Evolutionary conservation across 345 rosid species (phyloP).

Genomic region (Jatropha curcas): DNA sequence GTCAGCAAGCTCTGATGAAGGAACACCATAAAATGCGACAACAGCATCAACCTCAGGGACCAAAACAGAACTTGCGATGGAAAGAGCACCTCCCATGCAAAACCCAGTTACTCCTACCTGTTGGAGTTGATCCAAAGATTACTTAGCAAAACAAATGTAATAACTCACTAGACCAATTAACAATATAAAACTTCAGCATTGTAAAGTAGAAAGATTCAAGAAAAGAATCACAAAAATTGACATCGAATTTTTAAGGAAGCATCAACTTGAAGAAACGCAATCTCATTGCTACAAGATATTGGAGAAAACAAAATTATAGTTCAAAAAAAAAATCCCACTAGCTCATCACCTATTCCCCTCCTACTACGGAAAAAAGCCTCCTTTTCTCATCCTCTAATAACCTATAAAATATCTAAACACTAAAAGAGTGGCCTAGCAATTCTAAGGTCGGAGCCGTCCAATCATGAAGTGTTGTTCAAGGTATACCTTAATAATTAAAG

Average conservation of each 20-base stretch:
- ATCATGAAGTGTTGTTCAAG: neutral
- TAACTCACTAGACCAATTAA: neutral
- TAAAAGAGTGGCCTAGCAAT: neutral
- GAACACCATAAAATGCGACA: constrained; percentile 86
- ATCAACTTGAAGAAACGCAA: neutral
- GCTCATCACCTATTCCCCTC: no score
- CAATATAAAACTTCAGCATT: neutral
- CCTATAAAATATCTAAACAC: neutral
- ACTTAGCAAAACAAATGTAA: neutral
- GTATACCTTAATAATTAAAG: neutral
- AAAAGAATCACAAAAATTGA: neutral
- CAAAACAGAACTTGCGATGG: constrained; percentile 91
- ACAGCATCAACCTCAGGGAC: constrained; percentile 84
- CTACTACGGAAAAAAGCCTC: neutral
- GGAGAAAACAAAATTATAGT: neutral
- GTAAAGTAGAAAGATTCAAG: neutral
- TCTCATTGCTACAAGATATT: neutral
- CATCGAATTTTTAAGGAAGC: neutral
- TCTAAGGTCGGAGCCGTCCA: neutral
- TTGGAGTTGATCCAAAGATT: constrained; percentile 7
- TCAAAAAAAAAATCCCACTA: neutral
- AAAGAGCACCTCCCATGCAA: constrained; percentile 95
- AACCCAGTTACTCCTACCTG: constrained; percentile 94
- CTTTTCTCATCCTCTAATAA: neutral
- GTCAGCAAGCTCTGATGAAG: constrained; percentile 83